Evolutionary conservation across 805 yeast genomes (phyloP).

Genomic region (Wickerhamiella domercqiae): DNA sequence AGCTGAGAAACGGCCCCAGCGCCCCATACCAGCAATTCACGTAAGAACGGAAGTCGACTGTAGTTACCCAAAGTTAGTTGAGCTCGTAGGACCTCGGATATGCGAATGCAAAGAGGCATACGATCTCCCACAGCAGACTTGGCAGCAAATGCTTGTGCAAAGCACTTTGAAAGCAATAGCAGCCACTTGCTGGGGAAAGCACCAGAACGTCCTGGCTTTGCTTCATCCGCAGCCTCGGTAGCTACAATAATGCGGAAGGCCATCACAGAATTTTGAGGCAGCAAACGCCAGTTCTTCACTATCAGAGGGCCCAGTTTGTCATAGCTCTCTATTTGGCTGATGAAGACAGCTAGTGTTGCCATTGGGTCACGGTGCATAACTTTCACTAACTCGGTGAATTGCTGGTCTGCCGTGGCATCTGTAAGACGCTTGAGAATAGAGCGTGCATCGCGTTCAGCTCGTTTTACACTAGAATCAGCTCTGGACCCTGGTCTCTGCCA

Average conservation of each 20-base stretch:
- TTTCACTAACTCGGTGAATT: neutral
- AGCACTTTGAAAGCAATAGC: neutral
- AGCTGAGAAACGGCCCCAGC: neutral
- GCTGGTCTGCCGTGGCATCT: neutral
- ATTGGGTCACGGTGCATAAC: constrained; percentile 6
- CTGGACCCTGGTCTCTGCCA: neutral
- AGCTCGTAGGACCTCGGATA: neutral
- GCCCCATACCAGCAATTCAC: neutral
- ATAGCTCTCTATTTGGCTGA: constrained; percentile 15
- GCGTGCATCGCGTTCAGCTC: constrained; percentile 1
- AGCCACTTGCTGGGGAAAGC: constrained; percentile 1
- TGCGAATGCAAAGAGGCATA: no score
- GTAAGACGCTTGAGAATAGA: neutral
- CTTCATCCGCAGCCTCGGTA: neutral
- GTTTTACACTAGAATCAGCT: neutral
- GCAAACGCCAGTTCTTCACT: neutral
- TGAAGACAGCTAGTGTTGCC: constrained; percentile 10
- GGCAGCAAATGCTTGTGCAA: neutral
- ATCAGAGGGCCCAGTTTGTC: constrained; percentile 5
- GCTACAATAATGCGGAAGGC: neutral
- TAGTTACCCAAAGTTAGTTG: neutral
- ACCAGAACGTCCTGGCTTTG: neutral
- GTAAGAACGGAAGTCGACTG: neutral
- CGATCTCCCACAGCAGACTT: neutral
- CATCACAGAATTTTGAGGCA: neutral